These are phyloP conservation scores for Isoetes taiwanensis DNA, from an alignment of 75 land plant species.

Conservation along the genomic window DNA sequence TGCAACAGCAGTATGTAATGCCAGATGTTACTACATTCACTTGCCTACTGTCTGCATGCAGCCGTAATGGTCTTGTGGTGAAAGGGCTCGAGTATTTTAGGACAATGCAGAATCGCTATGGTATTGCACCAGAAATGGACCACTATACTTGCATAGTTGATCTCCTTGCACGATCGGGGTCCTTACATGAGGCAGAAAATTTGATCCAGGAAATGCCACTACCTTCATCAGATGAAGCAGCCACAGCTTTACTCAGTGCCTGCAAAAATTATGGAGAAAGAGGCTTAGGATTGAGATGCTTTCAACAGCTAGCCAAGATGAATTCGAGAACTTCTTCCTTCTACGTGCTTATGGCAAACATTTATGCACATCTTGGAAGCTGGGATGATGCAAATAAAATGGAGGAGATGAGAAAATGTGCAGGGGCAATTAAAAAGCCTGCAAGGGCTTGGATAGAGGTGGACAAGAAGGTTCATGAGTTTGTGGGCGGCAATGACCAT, in stretches of 20 bases:
- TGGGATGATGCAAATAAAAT: constrained; percentile 23
- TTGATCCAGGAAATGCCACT: constrained; percentile 11
- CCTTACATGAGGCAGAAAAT: constrained; percentile 8
- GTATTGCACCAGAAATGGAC: constrained; percentile 11
- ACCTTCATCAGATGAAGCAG: constrained; percentile 3
- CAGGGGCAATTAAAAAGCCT: constrained; percentile 35
- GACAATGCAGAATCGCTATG: constrained; percentile 10
- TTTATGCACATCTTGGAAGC: constrained; percentile 34
- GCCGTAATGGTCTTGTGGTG: neutral
- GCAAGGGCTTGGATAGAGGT: constrained; percentile 50
- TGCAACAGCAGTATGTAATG: neutral
- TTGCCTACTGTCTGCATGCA: neutral
- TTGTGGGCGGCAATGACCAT: constrained; percentile 34
- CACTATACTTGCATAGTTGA: constrained; percentile 17
- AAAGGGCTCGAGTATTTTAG: constrained; percentile 1
- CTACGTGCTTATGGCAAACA: constrained; percentile 32
- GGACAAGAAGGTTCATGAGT: constrained; percentile 28
- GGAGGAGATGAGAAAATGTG: constrained; percentile 6
- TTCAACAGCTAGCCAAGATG: constrained; percentile 5
- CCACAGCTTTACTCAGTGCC: constrained; percentile 25
- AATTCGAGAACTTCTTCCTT: constrained; percentile 24
- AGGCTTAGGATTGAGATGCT: constrained; percentile 20
- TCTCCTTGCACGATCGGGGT: constrained; percentile 10
- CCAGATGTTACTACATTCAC: neutral
- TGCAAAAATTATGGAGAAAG: constrained; percentile 27